These are phyloP conservation scores for Rhizoclosmatium globosum DNA, from an alignment of 192 early-diverging fungal species.

Conservation along the genomic window DNA sequence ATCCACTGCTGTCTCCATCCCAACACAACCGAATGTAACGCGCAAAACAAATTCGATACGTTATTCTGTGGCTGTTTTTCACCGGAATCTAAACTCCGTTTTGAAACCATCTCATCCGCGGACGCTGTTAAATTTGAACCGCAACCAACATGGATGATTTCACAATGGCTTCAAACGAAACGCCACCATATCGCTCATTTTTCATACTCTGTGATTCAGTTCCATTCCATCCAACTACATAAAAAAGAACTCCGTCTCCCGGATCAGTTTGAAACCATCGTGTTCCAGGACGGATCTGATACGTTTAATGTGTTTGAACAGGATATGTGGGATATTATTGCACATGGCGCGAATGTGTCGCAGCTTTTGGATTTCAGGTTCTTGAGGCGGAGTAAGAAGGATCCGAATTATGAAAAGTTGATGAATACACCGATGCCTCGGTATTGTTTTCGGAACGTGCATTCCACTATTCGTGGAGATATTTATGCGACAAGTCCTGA, in stretches of 20 bases:
- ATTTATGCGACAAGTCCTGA: neutral
- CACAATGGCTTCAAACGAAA: conserved; percentile 26
- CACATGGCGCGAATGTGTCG: neutral
- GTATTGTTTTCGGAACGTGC: conserved; percentile 5
- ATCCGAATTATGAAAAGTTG: neutral
- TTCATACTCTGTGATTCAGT: conserved; percentile 3
- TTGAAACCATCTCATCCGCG: neutral
- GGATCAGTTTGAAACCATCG: neutral
- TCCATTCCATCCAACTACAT: conserved; percentile 5
- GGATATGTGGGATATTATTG: conserved; percentile 19
- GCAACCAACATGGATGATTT: conserved; percentile 9
- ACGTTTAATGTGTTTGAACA: neutral
- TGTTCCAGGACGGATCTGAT: conserved; percentile 9
- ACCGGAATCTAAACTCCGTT: neutral
- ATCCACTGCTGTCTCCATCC: neutral
- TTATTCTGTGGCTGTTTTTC: conserved; percentile 15
- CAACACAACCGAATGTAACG: neutral
- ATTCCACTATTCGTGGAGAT: conserved; percentile 20
- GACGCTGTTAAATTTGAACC: neutral
- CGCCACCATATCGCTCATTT: conserved; percentile 17
- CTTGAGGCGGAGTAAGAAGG: neutral
- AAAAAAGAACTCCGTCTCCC: neutral
- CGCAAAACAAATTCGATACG: neutral
- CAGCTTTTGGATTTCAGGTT: conserved; percentile 12
- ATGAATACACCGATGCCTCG: neutral